Evolutionary conservation across 1,139 yeast species (phyloP).

Genomic region (Hansenula sp.): DNA sequence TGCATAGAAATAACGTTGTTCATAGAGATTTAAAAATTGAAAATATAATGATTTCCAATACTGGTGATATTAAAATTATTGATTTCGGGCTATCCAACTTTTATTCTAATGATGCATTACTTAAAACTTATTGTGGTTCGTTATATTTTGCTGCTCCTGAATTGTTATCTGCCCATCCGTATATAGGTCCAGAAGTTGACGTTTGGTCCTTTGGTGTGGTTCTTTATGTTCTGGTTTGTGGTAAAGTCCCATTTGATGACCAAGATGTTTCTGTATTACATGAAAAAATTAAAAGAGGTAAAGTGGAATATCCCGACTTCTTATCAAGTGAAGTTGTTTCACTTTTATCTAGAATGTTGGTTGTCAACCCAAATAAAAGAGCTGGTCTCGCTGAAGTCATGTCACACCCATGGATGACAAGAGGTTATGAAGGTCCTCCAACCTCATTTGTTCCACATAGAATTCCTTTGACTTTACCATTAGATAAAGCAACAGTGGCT

Average conservation of each 20-base stretch:
- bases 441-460: conserved; percentile 73
- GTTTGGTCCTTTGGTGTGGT: conserved; percentile 99
- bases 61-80: conserved; percentile 91
- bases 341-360: conserved; percentile 81
- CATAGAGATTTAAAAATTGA: conserved; percentile 97
- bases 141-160: conserved; percentile 99
- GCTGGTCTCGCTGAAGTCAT: conserved; percentile 77
- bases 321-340: conserved; percentile 82
- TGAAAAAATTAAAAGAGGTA: conserved; percentile 89
- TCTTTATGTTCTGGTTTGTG: conserved; percentile 89
- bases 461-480: conserved; percentile 66
- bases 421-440: conserved; percentile 77
- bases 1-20: conserved; percentile 91
- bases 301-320: conserved; percentile 86
- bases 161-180: conserved; percentile 85
- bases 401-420: conserved; percentile 92
- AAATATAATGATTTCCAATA: conserved; percentile 88
- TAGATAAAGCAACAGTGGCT: conserved; percentile 64
- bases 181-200: conserved; percentile 95
- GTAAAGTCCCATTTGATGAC: conserved; percentile 97
- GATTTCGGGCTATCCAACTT: conserved; percentile 95
- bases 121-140: conserved; percentile 96
- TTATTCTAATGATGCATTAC: conserved; percentile 63
- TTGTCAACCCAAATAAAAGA: conserved; percentile 79
- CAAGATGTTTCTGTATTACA: conserved; percentile 90